Evolutionary conservation across 306 rosid species (phyloP), one percentile per base, ranked within the genome.

Genomic region (Clitoria ternatea): DNA sequence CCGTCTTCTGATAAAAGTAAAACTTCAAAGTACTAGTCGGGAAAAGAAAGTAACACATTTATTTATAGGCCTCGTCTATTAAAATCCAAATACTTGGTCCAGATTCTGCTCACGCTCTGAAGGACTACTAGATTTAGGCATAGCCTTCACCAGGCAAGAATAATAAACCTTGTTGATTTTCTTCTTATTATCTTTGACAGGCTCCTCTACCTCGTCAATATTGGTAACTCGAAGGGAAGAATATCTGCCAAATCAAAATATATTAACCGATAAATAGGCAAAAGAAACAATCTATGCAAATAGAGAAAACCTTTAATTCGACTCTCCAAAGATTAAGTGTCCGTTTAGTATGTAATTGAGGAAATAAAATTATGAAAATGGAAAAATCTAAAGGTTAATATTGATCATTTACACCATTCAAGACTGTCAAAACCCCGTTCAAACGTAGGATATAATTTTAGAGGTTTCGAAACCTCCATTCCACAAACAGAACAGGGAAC

Each of bases 201-300:
- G 80, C 70, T 88, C 96, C 77, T 95, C 99, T 53, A 91, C 90
- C 82, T 91, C 99, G 76, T 95, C 99, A 50, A 91, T 91, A 62
- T 89, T 91, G 49, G 99, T 97, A 76, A 95, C 99, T 27, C 97
- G 90, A 59, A 95, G 84, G 20, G 99, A 95, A 62, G 99, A 97
- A 74, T 95, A 87, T 63, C 99, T 95, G 78, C 82, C 72, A 77
- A 54, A 72, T 15, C 23, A 40, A 70, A 71, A 59, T 19, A 83
- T 13, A 49, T 12, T 9, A 64, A 54, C 36, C 45, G 68, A 59
- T 9, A n/a, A n/a, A n/a, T 39, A 44, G 12, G 18, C 23, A 18
- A 54, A n/a, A n/a, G n/a, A n/a, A 43, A 33, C 23, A 29, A 61
- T 24, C 35, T 24, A 50, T 23, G 6, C 32, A 50, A 22, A n/a